A percentile compares a stretch with the other conserved stretches of the same genome.
These are phyloP conservation scores for Mediolabrus comicus DNA, from an alignment of 108 stramenopile genomes.

Conservation along the genomic window DNA sequence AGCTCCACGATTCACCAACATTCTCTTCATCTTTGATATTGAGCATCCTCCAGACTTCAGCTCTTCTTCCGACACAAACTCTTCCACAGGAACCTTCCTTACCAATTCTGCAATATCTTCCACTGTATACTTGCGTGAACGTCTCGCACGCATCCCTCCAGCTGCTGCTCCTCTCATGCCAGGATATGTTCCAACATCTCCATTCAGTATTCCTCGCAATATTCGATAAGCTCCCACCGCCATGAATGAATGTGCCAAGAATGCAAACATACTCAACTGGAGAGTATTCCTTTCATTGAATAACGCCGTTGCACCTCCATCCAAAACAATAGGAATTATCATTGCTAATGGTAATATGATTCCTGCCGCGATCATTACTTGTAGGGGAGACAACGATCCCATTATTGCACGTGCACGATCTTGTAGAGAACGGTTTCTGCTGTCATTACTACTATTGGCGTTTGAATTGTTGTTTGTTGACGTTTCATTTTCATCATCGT, in stretches of 20 bases:
- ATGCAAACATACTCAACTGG: conserved; percentile 13
- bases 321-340: conserved; percentile 17
- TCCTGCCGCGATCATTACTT: conserved; percentile 12
- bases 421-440: not conserved
- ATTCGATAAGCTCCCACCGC: conserved; percentile 28
- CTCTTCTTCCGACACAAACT: conserved; percentile 33
- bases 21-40: conserved; percentile 29
- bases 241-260: conserved; percentile 26
- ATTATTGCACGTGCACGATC: not conserved
- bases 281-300: conserved; percentile 13
- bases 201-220: conserved; percentile 15
- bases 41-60: conserved; percentile 23
- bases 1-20: conserved; percentile 32
- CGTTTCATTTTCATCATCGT: not conserved
- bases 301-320: conserved; percentile 6
- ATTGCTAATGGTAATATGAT: conserved; percentile 24
- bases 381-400: not conserved
- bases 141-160: not conserved
- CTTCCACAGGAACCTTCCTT: conserved; percentile 38
- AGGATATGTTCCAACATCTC: conserved; percentile 10
- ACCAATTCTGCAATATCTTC: conserved; percentile 28
- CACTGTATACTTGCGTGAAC: conserved; percentile 15
- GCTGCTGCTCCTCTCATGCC: conserved; percentile 8
- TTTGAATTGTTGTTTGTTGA: conserved; percentile 18
- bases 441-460: not conserved